Percentiles rank a stretch among this genome's conserved stretches.
These are phyloP conservation scores for Calonectria multiphialidica DNA, from an alignment of 2,329 filamentous ascomycete species.

Conservation along the genomic window DNA sequence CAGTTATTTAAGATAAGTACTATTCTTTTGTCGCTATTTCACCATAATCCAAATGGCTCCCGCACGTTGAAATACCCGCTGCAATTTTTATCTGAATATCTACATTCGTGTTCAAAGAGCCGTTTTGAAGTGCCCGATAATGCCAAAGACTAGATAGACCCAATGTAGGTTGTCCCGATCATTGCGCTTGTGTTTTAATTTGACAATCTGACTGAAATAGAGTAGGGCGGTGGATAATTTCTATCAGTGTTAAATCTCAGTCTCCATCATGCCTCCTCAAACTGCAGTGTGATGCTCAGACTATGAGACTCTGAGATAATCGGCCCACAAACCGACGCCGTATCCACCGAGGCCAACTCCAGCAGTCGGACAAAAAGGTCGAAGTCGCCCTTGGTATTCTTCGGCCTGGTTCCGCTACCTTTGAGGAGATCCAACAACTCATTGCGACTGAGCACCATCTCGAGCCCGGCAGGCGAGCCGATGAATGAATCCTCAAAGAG, in stretches of 20 bases:
- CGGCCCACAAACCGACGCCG: neutral
- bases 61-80: too few relatives aligned
- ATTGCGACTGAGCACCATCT: neutral
- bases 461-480: neutral
- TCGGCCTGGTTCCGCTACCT: neutral
- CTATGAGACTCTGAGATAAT: neutral
- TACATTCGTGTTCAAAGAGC: too few relatives aligned
- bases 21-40: too few relatives aligned
- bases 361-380: neutral
- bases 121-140: too few relatives aligned
- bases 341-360: neutral
- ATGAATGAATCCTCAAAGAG: neutral
- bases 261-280: neutral
- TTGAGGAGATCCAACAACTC: constrained; percentile 5
- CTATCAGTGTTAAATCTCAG: neutral
- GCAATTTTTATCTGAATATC: too few relatives aligned
- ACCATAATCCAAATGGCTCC: too few relatives aligned
- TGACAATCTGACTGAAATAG: neutral
- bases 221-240: neutral
- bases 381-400: neutral
- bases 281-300: neutral
- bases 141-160: too few relatives aligned
- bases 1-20: too few relatives aligned
- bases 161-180: too few relatives aligned
- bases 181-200: too few relatives aligned